Conservation (phyloP, 768 basidiomycete species). For the Lentinula sp. region DNA sequence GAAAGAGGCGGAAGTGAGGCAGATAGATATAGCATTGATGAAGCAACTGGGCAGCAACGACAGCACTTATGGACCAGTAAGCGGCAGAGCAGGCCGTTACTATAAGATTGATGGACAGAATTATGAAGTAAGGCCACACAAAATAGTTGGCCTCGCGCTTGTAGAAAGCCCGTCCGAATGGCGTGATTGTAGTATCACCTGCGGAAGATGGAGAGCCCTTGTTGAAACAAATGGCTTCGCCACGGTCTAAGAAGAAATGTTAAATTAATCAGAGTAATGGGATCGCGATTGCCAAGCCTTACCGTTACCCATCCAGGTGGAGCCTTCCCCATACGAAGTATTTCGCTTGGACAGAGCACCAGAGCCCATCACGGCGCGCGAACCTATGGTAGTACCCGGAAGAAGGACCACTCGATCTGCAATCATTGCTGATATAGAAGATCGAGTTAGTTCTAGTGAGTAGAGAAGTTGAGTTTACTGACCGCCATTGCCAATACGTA, state of each 20-base stretch:
- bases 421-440: conserved; percentile 32
- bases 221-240: conserved; percentile 32
- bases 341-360: conserved; percentile 39
- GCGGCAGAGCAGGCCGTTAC: conserved; percentile 21
- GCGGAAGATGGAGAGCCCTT: conserved; percentile 18
- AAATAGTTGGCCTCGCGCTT: conserved; percentile 19
- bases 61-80: conserved; percentile 22
- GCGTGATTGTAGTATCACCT: conserved; percentile 20
- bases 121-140: conserved; percentile 20
- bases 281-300: conserved; percentile 5
- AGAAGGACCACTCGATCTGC: conserved; percentile 44
- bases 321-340: conserved; percentile 33
- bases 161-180: conserved; percentile 24
- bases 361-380: conserved; percentile 38
- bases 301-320: conserved; percentile 44
- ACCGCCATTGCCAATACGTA: conserved; percentile 36
- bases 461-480: conserved; percentile 1
- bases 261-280: not conserved
- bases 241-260: conserved; percentile 21
- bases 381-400: conserved; percentile 33
- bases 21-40: conserved; percentile 24
- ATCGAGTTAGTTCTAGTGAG: not conserved
- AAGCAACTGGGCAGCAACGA: conserved; percentile 20
- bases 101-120: conserved; percentile 23
- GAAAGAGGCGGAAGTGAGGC: conserved; percentile 25